Evolutionary conservation across 2,329 filamentous ascomycete species (phyloP), one percentile per base, ranked within the genome.

Genomic region (Pyricularia grisea): DNA sequence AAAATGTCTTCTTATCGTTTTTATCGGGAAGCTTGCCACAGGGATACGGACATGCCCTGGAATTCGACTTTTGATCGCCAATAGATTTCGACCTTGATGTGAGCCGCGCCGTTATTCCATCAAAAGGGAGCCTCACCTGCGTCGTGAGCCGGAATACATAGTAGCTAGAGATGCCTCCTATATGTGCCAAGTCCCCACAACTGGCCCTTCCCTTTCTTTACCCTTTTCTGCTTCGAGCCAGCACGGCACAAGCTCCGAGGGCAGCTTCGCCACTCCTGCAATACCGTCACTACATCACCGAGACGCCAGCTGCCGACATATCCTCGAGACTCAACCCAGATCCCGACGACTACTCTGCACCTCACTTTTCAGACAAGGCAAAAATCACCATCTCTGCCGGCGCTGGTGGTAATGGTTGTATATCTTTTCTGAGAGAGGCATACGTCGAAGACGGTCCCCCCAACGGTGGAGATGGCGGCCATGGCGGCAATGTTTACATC

Each of bases 401-500:
- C 10, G 81, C 84, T 2, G 95, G 95, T 30, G 95, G 95, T 10
- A 90, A 95, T 76, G 95, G 95, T 72, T 99, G 95, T 76, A 92
- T 98, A 67, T 95, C 95, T 0, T 99, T 98, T 77, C 81, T 96
- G 63, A 90, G 94, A 25, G 95, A 99, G 75, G 94, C 94, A 72
- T 98, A 92, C 78, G 84, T 97, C 33, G 87, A 90, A 64, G 90
- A 97, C 72, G 95, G 95, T 0, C 95, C 95, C 12, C 88, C 95
- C 11, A 98, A 99, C 78, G 95, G 95, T 66, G 95, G 95, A 70
- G 93, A 99, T 76, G 95, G 95, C 61, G 95, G 95, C 4, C 91
- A 88, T 69, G 95, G 95, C 71, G 95, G 95, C 58, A 96, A 91
- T 74, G 84, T 99, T 73, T 98, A 97, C 78, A 96, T 99, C 70